Percentiles rank a stretch among this genome's conserved stretches.
Evolutionary conservation across 192 early-diverging fungal species (phyloP).

Genomic region (Entophlyctis luteolus): DNA sequence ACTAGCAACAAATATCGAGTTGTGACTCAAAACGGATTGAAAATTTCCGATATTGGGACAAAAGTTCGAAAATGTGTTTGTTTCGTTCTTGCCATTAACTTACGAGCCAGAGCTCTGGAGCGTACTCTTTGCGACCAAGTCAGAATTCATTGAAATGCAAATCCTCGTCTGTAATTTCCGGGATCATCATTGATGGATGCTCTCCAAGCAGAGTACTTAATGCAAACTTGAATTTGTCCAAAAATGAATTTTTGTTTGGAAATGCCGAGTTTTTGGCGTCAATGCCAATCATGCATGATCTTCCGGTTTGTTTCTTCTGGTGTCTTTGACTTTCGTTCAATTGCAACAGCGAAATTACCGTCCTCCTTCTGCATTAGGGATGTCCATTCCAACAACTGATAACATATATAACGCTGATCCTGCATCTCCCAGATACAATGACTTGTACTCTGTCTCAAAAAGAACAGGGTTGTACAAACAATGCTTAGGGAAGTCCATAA

Average conservation of each 20-base stretch:
- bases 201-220: slow-evolving; percentile 1
- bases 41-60: not conserved
- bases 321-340: no score
- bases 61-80: not conserved
- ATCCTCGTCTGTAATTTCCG: not conserved
- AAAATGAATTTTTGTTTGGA: slow-evolving; percentile 9
- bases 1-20: no score
- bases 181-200: slow-evolving; percentile 4
- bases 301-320: slow-evolving; percentile 15
- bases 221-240: not conserved
- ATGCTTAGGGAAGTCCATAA: not conserved
- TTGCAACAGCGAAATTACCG: slow-evolving; percentile 33
- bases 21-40: no score
- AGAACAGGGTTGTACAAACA: slow-evolving; percentile 22
- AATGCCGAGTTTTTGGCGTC: not conserved
- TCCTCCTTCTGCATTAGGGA: slow-evolving; percentile 22
- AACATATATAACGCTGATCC: slow-evolving; percentile 32
- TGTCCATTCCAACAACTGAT: slow-evolving; percentile 7
- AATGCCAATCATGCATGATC: not conserved
- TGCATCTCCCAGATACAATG: slow-evolving; percentile 6
- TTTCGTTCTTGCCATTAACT: not conserved
- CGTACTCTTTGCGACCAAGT: no score
- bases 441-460: slow-evolving; percentile 21
- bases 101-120: no score
- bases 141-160: not conserved